A percentile compares a stretch with the other conserved stretches of the same genome.
Conservation (phyloP, 116 monocot species). For the Cymodocea nodosa region DNA sequence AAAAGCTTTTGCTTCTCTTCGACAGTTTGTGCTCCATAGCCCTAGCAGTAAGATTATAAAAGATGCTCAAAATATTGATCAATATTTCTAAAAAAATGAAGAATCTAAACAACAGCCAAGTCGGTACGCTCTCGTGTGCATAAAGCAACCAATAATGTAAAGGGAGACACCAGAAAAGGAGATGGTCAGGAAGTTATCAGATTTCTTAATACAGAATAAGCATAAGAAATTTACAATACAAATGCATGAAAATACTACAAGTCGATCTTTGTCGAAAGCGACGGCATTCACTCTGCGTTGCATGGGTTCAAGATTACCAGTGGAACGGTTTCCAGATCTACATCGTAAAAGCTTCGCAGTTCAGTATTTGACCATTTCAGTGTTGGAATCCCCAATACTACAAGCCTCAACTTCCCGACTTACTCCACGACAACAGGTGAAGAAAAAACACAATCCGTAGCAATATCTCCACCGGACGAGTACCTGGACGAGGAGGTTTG, state of each 20-base stretch:
- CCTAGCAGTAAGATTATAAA: slow-evolving; percentile 26
- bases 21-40: slow-evolving; percentile 75
- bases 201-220: not conserved
- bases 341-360: not conserved
- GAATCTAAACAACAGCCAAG: not conserved
- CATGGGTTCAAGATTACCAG: not conserved
- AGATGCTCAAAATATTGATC: not conserved
- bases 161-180: not conserved
- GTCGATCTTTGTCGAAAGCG: not conserved
- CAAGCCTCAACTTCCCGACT: not conserved
- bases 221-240: not conserved
- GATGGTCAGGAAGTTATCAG: not conserved
- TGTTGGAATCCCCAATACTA: not conserved
- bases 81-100: not conserved
- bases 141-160: no score
- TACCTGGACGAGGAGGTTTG: slow-evolving; percentile 63
- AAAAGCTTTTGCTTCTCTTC: slow-evolving; percentile 88
- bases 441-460: not conserved
- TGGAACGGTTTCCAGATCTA: slow-evolving; percentile 3
- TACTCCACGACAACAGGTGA: not conserved
- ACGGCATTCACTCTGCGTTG: not conserved
- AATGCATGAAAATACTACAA: not conserved
- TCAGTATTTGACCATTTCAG: not conserved
- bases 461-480: not conserved
- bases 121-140: not conserved